Evolutionary conservation across 345 rosid genomes (phyloP), one percentile per base, ranked within the genome.

Genomic region (Hibiscus mutabilis): DNA sequence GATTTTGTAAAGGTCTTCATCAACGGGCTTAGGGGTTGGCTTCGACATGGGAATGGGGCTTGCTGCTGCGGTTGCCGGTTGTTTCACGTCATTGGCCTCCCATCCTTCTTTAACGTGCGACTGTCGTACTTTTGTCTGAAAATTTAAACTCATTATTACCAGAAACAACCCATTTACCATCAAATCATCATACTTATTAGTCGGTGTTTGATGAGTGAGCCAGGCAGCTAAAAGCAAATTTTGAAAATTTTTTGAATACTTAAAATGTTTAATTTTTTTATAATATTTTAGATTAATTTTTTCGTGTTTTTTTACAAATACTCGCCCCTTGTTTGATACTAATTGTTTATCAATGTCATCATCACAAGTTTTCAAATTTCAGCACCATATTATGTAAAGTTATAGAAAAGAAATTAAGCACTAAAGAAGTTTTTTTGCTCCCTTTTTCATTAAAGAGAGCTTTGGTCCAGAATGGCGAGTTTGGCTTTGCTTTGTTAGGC

Each of bases 1-100:
- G 72, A 93, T 87, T 75, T 86, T 91, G 87, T 93, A 93, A 77
- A 93, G 78, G 83, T 93, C 98, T 73, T 93, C 97, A 63, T 91
- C 98, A 29, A 93, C 90, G 1, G 98, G 94, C 55, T 93, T 91
- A 0, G 97, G 90, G 0, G 75, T 71, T 53, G 75, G 78, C 82
- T 87, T 80, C n/a, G 56, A 33, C 60, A 73, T 52, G 37, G 73
- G 75, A 33, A 76, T 12, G 18, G 86, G 82, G 71, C 79, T 59
- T 14, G 71, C 56, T 1, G 76, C 53, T 2, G 76, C 29, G 27
- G 78, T 42, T 16, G 73, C 62, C 1, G 77, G 37, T 47, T 80
- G 81, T 60, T 69, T 74, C 72, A 75, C 75, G 51, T 76, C 60
- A 33, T 25, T 53, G 1, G 9, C 73, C 46, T 15, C 77, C 87